These are phyloP conservation scores for Cyanidioschyzon merolae DNA, from an alignment of 23 red algal species.

Conservation along the genomic window DNA sequence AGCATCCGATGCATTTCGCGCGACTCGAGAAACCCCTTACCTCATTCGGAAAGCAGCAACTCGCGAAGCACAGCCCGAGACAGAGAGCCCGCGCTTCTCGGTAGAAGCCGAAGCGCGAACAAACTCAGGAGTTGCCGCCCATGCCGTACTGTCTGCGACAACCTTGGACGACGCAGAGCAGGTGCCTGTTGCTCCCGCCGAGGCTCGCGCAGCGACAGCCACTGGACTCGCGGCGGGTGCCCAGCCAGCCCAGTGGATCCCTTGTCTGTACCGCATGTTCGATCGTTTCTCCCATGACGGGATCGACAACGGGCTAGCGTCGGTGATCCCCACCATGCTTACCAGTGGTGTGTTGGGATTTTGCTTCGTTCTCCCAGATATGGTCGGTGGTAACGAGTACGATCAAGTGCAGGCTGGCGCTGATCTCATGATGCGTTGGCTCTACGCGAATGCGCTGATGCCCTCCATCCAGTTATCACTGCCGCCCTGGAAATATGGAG, in stretches of 20 bases:
- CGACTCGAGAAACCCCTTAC: neutral
- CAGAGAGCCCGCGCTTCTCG: neutral
- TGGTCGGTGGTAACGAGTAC: conserved; percentile 84
- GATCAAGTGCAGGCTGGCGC: conserved; percentile 46
- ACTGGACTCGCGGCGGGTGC: conserved; percentile 20
- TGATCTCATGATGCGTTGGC: conserved; percentile 68
- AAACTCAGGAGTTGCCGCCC: neutral
- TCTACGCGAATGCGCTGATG: conserved; percentile 65
- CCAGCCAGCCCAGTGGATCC: neutral
- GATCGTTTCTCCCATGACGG: conserved; percentile 73
- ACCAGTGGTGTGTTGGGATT: conserved; percentile 68
- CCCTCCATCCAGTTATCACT: conserved; percentile 76
- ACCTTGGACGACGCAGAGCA: conserved; percentile 9
- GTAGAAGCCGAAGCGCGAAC: neutral
- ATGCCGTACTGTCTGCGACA: neutral
- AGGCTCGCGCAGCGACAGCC: conserved; percentile 48
- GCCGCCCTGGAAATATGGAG: conserved; percentile 57
- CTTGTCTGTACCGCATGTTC: conserved; percentile 68
- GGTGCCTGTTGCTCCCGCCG: conserved; percentile 28
- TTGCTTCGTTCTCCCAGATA: conserved; percentile 78
- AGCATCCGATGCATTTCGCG: neutral
- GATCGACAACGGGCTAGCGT: conserved; percentile 62
- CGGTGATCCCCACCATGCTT: conserved; percentile 56
- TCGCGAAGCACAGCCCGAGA: neutral
- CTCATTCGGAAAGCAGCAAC: neutral